Evolutionary conservation across 176 grass and related monocot species (phyloP), one percentile per base, ranked within the genome.

Genomic region (Otatea glauca): DNA sequence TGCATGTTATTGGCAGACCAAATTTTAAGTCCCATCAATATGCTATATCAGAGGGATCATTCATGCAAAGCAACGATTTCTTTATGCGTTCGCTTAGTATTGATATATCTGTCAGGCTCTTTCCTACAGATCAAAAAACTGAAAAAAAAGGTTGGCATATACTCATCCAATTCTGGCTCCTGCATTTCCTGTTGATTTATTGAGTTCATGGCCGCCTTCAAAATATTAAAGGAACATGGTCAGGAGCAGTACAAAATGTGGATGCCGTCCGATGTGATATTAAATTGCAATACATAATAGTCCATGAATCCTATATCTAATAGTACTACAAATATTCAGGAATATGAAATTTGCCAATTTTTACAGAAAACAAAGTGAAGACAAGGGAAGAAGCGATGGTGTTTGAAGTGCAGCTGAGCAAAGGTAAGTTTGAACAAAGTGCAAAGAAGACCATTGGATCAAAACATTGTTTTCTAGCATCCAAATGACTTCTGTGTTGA

Each of bases 111-210:
- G 74, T 13, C 29, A 8, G 20, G 6, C 20, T 66, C 29, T 75
- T 85, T 43, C 42, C 42, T 85, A 42, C 34, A 62, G 44, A 18
- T 79, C 18, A 23, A 15, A 65, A 83, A 81, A 72, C 15, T 32
- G 42, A 66, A 13, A 47, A 2, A 17, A 55, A 77, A 16, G 50
- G 4, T 55, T 84, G 17, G 14, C 7, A 66, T 64, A 77, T 80
- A 92, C 89, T 89, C 92, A 94, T 83, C 84, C 92, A 83, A 92
- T 85, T 77, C 92, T 90, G 58, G 72, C 92, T 41, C 92, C 92
- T 76, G 92, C 87, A 54, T 94, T 94, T 82, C 92, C 92, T 72
- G 92, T 90, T 77, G 77, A 85, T 50, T 90, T 94, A 59, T 89
- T 90, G 34, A 94, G 89, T 74, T 94, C 89, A 56, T 92, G 89